Evolutionary conservation across 1,139 yeast genomes (phyloP), one percentile per base, ranked within the genome.

Genomic region (Blastobotrys buckinghamii): DNA sequence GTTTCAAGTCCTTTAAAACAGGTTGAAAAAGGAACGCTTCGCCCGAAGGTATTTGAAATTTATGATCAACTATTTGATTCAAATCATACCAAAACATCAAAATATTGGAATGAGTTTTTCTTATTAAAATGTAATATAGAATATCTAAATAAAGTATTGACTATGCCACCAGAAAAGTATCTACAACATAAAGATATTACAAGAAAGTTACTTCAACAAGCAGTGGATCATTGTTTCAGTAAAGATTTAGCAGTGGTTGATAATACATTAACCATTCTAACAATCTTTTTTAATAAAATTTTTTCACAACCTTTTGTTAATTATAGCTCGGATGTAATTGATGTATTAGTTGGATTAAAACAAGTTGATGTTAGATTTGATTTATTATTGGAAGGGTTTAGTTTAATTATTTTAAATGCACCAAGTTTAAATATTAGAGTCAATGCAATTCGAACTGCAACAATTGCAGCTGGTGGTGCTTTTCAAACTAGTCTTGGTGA

Each of bases 61-160:
- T 70, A 70, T 50, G 68, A 65, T 19, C 48, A 58, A 38, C 59
- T 70, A 16, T 68, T 69, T 47, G 46, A 50, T 43, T 47, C 48
- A 40, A 64, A 32, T 17, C 29, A 32, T 16, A 19, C 51, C 30
- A 53, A 55, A 17, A 29, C 55, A 1, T 64, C 64, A 5, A 69
- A 68, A 10, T 70, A 58, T 53, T 70, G 74, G 74, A 62, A 63
- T 24, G 73, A 70, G 52, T 60, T 70, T 42, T 70, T 65, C 50
- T 50, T 70, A 13, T 58, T 70, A 44, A 61, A 62, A 20, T 66
- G 68, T 42, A 60, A 65, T 44, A 55, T 52, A 39, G 42, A 51
- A 16, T 66, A 61, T 26, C 55, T 70, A 45, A 43, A 48, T 17
- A 53, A 54, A 6, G 51, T 50, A 1, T 47, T 70, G 17, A 52